These are phyloP conservation scores for Leucosporidium scottii DNA, from an alignment of 768 basidiomycete genomes.

Conservation along the genomic window DNA sequence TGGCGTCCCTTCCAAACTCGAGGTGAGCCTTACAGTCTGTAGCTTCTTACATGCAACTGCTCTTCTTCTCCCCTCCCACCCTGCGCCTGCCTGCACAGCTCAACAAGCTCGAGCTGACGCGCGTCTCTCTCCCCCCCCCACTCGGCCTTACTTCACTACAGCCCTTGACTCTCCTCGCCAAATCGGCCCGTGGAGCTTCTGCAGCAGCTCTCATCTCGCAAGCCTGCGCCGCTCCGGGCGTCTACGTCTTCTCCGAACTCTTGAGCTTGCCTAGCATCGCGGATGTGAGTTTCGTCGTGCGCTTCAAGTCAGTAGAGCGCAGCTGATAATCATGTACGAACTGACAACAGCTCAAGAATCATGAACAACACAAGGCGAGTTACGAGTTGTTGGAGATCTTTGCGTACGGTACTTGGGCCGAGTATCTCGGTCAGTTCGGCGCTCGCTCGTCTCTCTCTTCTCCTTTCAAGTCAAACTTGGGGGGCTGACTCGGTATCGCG, in stretches of 20 bases:
- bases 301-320: too few species aligned
- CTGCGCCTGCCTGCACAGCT: too few species aligned
- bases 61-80: too few species aligned
- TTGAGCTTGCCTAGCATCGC: constrained; percentile 73
- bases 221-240: constrained; percentile 78
- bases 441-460: too few species aligned
- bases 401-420: constrained; percentile 76
- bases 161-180: constrained; percentile 84
- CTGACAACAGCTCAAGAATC: constrained; percentile 61
- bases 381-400: constrained; percentile 72
- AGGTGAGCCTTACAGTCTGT: neutral
- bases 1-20: constrained; percentile 55
- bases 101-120: too few species aligned
- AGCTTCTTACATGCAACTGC: neutral
- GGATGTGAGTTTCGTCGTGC: constrained; percentile 62
- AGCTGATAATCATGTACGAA: too few species aligned
- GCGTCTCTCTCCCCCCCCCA: too few species aligned
- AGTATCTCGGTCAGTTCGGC: constrained; percentile 62
- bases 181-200: constrained; percentile 83
- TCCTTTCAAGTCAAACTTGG: neutral
- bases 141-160: constrained; percentile 38
- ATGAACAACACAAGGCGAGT: constrained; percentile 57
- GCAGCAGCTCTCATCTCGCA: constrained; percentile 82
- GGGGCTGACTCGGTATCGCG: constrained; percentile 7
- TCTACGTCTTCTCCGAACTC: constrained; percentile 86